phyloP scores from a whole-genome alignment of 2,329 filamentous ascomycete genomes.

The Aspergillus melleus region DNA sequence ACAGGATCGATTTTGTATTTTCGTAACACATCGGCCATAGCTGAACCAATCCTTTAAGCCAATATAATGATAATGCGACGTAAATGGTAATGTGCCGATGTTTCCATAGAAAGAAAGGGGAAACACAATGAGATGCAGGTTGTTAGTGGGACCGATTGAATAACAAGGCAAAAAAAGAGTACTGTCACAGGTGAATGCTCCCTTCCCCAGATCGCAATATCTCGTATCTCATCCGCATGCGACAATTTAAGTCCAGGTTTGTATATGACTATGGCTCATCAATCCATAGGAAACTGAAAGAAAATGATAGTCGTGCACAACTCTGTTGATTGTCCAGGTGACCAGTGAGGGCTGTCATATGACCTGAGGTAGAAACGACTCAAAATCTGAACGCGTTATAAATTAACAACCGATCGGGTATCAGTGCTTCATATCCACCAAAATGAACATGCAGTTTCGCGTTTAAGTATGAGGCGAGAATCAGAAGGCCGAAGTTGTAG shows the following conservation, averaged over 20 bases:
- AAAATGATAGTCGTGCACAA: too few relatives aligned
- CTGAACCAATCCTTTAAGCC: background rate
- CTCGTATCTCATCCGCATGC: background rate
- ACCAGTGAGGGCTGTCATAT: too few relatives aligned
- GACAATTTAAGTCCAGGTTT: background rate
- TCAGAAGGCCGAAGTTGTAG: background rate
- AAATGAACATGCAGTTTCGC: too few relatives aligned
- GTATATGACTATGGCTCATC: background rate
- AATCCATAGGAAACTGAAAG: too few relatives aligned
- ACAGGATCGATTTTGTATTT: background rate
- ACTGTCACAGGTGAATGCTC: background rate
- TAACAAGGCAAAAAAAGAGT: background rate
- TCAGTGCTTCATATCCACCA: too few relatives aligned
- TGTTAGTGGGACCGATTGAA: background rate
- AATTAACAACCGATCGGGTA: too few relatives aligned
- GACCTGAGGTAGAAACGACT: too few relatives aligned
- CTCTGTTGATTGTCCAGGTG: too few relatives aligned
- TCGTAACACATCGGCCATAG: background rate
- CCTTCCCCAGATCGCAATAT: background rate
- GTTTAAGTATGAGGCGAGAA: too few relatives aligned
- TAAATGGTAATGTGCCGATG: background rate
- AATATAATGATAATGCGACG: background rate
- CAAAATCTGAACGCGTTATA: too few relatives aligned
- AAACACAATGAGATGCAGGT: background rate
- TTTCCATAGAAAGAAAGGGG: background rate